Conservation (phyloP, 805 yeast species). For the Komagataella pseudopastoris region DNA sequence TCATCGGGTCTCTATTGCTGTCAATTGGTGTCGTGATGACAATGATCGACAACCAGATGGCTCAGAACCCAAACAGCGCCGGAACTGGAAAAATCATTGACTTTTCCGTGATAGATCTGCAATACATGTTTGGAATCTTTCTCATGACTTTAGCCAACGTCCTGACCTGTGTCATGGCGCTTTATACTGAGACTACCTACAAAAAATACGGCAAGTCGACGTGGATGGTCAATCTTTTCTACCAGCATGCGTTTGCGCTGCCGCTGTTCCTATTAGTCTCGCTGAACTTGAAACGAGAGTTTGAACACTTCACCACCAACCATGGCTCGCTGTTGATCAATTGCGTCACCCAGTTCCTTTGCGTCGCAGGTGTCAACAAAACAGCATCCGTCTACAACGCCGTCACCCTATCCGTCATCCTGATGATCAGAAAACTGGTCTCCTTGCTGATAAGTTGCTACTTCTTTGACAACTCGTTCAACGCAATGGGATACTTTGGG, state of each 20-base stretch:
- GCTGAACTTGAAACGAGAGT: constrained; percentile 10
- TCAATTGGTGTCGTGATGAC: constrained; percentile 40
- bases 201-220: constrained; percentile 31
- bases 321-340: constrained; percentile 22
- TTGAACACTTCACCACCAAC: constrained; percentile 3
- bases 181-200: constrained; percentile 39
- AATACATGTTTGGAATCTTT: constrained; percentile 21
- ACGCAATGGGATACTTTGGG: constrained; percentile 28
- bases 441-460: constrained; percentile 43
- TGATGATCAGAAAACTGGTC: constrained; percentile 46
- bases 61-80: neutral
- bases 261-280: constrained; percentile 33
- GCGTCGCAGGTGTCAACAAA: constrained; percentile 56
- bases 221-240: constrained; percentile 58
- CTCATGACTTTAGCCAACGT: constrained; percentile 33
- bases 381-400: constrained; percentile 47
- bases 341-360: constrained; percentile 40
- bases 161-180: constrained; percentile 41
- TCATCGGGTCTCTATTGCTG: constrained; percentile 34
- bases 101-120: neutral
- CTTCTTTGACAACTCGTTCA: constrained; percentile 33
- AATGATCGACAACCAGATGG: constrained; percentile 11
- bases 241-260: constrained; percentile 39
- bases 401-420: constrained; percentile 45
- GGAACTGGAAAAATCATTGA: neutral